Evolutionary conservation across 164 flowering plant genomes (phyloP), one percentile per base, ranked within the genome.

Genomic region (Litsea cubeba): DNA sequence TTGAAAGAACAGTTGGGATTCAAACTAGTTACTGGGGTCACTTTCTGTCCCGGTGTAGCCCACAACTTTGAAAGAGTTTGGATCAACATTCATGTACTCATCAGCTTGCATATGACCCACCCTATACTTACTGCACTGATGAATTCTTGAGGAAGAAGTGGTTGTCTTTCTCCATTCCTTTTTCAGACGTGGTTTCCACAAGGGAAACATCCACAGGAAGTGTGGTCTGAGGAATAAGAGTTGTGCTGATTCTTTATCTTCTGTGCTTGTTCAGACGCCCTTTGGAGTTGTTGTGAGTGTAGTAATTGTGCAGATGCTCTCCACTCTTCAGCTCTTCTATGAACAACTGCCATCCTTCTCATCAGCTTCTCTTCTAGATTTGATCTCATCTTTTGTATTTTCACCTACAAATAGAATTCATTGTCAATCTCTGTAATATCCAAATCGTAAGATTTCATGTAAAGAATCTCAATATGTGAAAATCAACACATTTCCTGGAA

Each of bases 251-350:
- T 81, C 54, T 78, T 78, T 77, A 83, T 83, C 82, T 85, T 91
- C 68, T 79, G 81, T 12, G 84, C 82, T 71, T 86, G 85, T 74
- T 78, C 83, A 23, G 83, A 69, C 12, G 85, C 85, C 77, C 57
- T 91, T 18, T 77, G 82, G 5, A 84, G 81, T 65, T 89, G 94
- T 54, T 88, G 91, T 7, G 89, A 77, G 78, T 94, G 98, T 70
- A 92, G 88, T 50, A 80, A 74, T 78, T 83, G 88, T 1, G 97
- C 95, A 54, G 85, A 71, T 72, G 79, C 89, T 71, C 91, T 85
- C 90, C 86, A 87, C 67, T 94, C 98, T 72, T 94, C 98, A 0
- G 98, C 97, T 83, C 87, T 92, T 74, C 95, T 80, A 60, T 91
- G 92, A 49, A 89, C 97, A 35, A 77, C 58, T 46, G 89, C 87